Evolutionary conservation across 2,329 filamentous ascomycete species (phyloP), one percentile per base, ranked within the genome.

Genomic region (Talaromyces sp.): DNA sequence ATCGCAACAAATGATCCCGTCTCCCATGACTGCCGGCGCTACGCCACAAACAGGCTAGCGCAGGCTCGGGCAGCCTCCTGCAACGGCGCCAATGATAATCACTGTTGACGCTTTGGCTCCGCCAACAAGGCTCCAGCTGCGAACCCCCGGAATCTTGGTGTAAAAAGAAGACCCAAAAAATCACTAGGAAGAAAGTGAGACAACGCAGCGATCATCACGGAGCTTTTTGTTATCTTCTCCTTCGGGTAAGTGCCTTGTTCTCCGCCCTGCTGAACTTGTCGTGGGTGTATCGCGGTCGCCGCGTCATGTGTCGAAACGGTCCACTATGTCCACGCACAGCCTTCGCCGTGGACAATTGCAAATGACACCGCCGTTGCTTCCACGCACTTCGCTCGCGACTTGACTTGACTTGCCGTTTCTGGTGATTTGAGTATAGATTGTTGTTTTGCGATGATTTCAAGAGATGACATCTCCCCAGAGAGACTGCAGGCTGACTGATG

Each of bases 241-340:
- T 29, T 29, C 26, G 24, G 48, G 48, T 52, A 52, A 52, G 48
- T 52, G 48, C 24, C 48, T 55, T 38, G 29, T 38, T 14, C 12
- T 55, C 29, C 12, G 26, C 29, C 11, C 46, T 19, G 5, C 52
- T 31, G 26, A 46, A 12, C 11, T 27, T 50, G 10, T 31, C 52
- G 51, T 21, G 35, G 19, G 46, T 38, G 32, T 26, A 35, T 52
- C 48, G 48, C 26, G 48, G 43, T 56, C 43, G 41, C 24, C 57
- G 46, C 35, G 43, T 54, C 21, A 43, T 55, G 29, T 54, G 50
- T 57, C 24, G 29, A 54, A 14, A 46, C 51, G 48, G 54, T 57
- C 56, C 53, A 62, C 63, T 75, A 75, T 74, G 67, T 65, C 73
- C 74, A 76, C 73, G 74, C 74, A 75, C 74, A 61, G 63, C 63